Evolutionary conservation across 768 basidiomycete species (phyloP).

Genomic region (Harrya chromipes): DNA sequence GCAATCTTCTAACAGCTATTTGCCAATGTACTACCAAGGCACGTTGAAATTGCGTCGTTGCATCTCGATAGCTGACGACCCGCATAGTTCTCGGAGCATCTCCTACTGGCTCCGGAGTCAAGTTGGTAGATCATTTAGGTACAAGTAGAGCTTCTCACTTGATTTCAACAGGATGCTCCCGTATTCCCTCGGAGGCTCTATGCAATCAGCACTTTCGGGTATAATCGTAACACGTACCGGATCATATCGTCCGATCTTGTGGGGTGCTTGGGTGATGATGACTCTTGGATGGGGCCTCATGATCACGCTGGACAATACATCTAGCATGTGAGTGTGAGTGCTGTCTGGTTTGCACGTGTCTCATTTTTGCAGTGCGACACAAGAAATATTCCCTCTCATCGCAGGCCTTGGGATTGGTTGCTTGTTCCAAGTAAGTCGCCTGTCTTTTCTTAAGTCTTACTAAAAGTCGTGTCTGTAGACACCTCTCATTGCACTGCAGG

Average conservation of each 20-base stretch:
- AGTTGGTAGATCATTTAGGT: conserved; percentile 12
- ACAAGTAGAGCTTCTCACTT: background rate
- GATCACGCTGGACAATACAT: conserved; percentile 34
- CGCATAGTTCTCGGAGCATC: conserved; percentile 34
- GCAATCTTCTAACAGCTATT: conserved; percentile 22
- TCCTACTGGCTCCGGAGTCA: conserved; percentile 32
- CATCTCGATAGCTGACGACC: background rate
- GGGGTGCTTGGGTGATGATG: conserved; percentile 29
- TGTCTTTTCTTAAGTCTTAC: background rate
- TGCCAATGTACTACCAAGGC: conserved; percentile 42
- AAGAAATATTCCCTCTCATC: conserved; percentile 34
- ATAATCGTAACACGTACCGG: conserved; percentile 25
- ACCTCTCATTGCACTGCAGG: conserved; percentile 39
- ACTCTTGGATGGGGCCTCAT: conserved; percentile 36
- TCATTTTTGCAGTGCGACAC: conserved; percentile 20
- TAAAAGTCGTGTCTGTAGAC: conserved; percentile 5
- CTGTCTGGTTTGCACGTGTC: background rate
- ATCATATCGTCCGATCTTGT: conserved; percentile 32
- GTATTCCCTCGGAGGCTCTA: conserved; percentile 27
- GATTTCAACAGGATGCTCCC: conserved; percentile 33
- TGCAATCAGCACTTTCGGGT: conserved; percentile 22
- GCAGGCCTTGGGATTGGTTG: conserved; percentile 34
- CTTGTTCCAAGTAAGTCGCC: conserved; percentile 30
- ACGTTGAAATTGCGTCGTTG: background rate
- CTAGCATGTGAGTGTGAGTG: conserved; percentile 22